These are phyloP conservation scores for Jacaranda copaia DNA, from an alignment of 257 asterid species.

Conservation along the genomic window DNA sequence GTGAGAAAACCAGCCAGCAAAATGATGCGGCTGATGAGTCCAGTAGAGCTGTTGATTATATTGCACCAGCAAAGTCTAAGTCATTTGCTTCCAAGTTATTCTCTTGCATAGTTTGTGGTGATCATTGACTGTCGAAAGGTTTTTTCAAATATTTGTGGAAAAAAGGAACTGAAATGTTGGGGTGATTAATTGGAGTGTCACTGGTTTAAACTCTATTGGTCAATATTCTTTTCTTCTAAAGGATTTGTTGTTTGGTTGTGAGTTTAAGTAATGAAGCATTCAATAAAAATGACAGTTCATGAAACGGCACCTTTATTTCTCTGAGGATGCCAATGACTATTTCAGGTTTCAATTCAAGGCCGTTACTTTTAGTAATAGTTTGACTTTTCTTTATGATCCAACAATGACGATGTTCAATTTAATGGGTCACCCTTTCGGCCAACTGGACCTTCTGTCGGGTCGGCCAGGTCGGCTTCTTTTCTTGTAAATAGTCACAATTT, in stretches of 20 bases:
- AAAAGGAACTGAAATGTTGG: background rate
- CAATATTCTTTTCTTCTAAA: background rate
- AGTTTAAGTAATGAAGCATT: background rate
- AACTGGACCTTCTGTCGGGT: no score
- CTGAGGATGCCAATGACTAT: no score
- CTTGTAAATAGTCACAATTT: no score
- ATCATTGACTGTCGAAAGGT: constrained; percentile 28
- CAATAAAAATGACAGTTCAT: background rate
- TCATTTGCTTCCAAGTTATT: constrained; percentile 55
- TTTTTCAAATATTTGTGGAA: background rate
- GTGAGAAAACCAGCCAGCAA: constrained; percentile 43
- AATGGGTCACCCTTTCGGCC: no score
- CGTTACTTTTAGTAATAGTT: no score
- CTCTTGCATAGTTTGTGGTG: constrained; percentile 56
- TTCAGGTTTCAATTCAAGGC: no score
- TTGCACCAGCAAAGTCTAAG: constrained; percentile 9
- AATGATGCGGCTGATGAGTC: constrained; percentile 50
- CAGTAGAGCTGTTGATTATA: background rate
- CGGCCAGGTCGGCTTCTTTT: no score
- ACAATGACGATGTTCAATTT: no score
- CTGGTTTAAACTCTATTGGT: background rate
- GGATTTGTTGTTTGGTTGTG: background rate
- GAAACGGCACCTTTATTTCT: no score
- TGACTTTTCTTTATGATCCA: no score
- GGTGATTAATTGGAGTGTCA: background rate